These are phyloP conservation scores for Babesia caballi DNA, from an alignment of 169 alveolate genomes.

Conservation along the genomic window DNA sequence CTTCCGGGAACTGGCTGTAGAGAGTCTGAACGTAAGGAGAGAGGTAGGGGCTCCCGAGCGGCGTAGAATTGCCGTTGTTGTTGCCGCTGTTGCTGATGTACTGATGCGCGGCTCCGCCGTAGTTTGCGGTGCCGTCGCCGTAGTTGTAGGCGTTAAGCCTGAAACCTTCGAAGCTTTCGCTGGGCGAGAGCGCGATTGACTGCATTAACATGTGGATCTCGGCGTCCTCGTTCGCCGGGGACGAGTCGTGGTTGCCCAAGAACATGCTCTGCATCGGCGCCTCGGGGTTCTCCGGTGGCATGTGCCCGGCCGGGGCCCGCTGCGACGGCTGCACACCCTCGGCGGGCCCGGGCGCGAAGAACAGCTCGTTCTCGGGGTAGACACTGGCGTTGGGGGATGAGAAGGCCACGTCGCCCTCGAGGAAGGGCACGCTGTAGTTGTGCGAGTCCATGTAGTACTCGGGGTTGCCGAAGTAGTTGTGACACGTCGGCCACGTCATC, in stretches of 20 bases:
- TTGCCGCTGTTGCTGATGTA: background rate
- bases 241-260: background rate
- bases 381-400: background rate
- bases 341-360: background rate
- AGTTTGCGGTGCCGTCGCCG: conserved; percentile 2
- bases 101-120: background rate
- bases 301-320: background rate
- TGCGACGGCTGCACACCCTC: background rate
- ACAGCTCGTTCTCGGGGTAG: background rate
- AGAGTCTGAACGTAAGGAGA: conserved; percentile 49
- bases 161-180: conserved; percentile 19
- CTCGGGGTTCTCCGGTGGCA: background rate
- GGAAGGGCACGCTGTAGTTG: conserved; percentile 13
- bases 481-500: conserved; percentile 6
- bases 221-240: conserved; percentile 38
- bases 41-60: conserved; percentile 66
- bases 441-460: conserved; percentile 36
- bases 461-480: background rate
- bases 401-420: conserved; percentile 28
- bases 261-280: background rate
- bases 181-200: conserved; percentile 37
- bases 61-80: conserved; percentile 8
- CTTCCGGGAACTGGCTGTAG: conserved; percentile 39
- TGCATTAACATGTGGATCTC: conserved; percentile 54
- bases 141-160: conserved; percentile 7